Evolutionary conservation across 2,329 filamentous ascomycete genomes (phyloP), one percentile per base, ranked within the genome.

Genomic region (Geoglossum cookeanum): DNA sequence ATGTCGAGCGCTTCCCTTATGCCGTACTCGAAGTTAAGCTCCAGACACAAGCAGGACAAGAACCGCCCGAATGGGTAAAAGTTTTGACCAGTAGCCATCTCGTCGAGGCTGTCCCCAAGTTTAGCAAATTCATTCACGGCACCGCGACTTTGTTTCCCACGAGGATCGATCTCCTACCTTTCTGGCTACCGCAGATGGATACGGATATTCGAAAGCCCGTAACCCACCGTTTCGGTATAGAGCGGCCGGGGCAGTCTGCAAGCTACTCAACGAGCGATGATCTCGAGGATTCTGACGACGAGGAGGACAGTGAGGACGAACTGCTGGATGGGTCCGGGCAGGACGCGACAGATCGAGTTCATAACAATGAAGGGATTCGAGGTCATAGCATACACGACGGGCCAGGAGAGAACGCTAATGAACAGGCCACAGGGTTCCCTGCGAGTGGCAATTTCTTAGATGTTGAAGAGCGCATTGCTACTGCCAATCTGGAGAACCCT

Each of bases 101-200:
- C 15, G 92, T 98, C 1, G 92, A 98, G 72, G 90, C 92, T n/a
- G 90, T 98, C 1, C 92, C 92, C 60, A 98, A 98, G 68, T 98
- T 97, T 71, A 96, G 89, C 66, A 98, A 98, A 72, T 98, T 97
- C 69, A 97, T 98, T 59, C 92, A 98, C 69, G 92, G 92, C 59
- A 89, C 84, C 1, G 91, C 91, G 8, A 86, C 81, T 9, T 72
- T 98, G 51, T 94, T 96, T 69, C 90, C 90, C 0, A 78, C 83
- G 49, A 81, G 85, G 57, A 98, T 98, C 69, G 76, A 96, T 53
- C 77, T 98, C 11, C 75, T 98, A 4, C 92, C 92, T 0, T 98
- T 87, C 75, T 98, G 92, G 92, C 87, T 91, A 75, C 92, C 92
- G 0, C 92, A 98, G 71, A 98, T 98, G 92, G 84, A 94, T 63